Conservation (phyloP, 106 monocot genomes). For the Chionographis japonica region DNA sequence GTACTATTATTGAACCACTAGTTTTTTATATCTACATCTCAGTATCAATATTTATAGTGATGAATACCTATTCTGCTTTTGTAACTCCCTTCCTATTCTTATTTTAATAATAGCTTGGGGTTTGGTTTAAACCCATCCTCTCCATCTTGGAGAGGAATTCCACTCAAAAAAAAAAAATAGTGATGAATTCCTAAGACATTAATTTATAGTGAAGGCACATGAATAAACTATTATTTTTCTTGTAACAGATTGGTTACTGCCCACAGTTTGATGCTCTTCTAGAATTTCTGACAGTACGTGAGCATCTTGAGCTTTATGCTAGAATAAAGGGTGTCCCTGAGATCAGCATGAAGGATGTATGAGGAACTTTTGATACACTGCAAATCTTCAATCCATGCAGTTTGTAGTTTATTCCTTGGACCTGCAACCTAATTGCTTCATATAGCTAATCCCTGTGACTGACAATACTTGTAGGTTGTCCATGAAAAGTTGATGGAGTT, state of each 20-base stretch:
- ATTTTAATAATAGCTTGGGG: no score
- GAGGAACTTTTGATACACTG: background rate
- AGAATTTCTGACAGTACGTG: constrained; percentile 74
- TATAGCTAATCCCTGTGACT: background rate
- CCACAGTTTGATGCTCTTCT: constrained; percentile 95
- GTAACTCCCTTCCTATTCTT: no score
- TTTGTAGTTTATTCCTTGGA: background rate
- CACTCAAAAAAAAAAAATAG: no score
- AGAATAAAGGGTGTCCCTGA: constrained; percentile 81
- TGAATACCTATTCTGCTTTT: background rate
- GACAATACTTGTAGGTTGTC: constrained; percentile 49
- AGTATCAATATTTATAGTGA: background rate
- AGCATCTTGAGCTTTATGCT: constrained; percentile 91
- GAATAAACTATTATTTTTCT: background rate
- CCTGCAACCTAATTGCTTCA: background rate
- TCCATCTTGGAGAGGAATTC: no score
- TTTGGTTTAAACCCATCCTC: no score
- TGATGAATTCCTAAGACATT: no score
- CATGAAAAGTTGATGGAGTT: constrained; percentile 79
- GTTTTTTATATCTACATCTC: background rate
- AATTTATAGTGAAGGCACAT: no score
- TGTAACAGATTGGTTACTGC: constrained; percentile 81
- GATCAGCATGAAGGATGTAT: constrained; percentile 46
- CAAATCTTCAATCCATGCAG: background rate
- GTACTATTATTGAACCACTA: constrained; percentile 21